Evolutionary conservation across 1,284 basidiomycete species (phyloP), one percentile per base, ranked within the genome.

Genomic region (Gomphus sp.): DNA sequence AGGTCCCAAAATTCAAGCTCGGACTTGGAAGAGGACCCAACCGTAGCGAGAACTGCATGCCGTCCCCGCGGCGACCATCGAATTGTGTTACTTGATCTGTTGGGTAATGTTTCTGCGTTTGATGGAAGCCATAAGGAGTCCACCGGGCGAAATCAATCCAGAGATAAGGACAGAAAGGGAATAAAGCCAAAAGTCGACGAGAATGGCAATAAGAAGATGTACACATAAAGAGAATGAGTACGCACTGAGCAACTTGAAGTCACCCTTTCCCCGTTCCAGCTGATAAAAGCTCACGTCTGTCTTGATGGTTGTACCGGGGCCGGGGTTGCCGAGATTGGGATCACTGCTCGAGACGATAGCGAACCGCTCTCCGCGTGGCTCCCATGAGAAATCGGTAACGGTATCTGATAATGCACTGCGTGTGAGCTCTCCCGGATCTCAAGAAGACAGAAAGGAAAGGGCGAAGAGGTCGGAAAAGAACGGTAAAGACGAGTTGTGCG

Each of bases 1-100:
- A 98, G 82, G 73, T 99, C 97, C 93, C 93, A 99, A 77, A 98
- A 99, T 72, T 99, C 96, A 44, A 99, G 81, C 72, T 99, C 97
- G 37, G 91, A 99, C 78, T 99, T 99, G 67, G 85, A 86, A 25
- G 91, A 87, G 16, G 93, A 96, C 49, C 95, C 97, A 58, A 99
- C 89, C 48, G 96, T 98, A 18, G 94, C 95, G 60, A 98, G 84
- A 53, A 98, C 91, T 60, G 98, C 89, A 75, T 98, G 93, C 56
- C 97, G 88, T 56, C 97, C 97, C 59, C 91, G 88, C 45, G 97
- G 96, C 47, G 95, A 97, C 97, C 97, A 99, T 62, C 93, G 87
- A 67, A 99, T 89, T 33, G 93, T 91, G 76, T 99, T 99, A 72
- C 87, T 92, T 25, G 93, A 92, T 67, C 96, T 91, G 67, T 81